Percentiles rank a stretch among this genome's conserved stretches.
These are phyloP conservation scores for Apiospora rasikravindrae DNA, from an alignment of 2,329 filamentous ascomycete species.

Conservation along the genomic window DNA sequence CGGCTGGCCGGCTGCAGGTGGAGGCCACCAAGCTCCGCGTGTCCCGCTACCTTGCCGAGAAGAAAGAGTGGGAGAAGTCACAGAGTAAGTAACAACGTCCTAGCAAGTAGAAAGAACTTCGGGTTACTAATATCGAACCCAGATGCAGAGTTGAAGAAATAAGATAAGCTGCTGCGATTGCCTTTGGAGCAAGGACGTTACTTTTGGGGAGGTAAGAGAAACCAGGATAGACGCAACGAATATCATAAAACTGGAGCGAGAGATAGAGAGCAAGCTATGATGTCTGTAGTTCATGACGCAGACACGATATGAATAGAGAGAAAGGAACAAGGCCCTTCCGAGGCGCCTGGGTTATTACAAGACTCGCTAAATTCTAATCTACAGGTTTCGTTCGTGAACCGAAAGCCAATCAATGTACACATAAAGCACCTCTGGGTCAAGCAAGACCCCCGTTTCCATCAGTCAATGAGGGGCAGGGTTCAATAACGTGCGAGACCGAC, in stretches of 20 bases:
- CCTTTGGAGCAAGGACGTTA: neutral
- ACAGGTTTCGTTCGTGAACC: slow-evolving; percentile 1
- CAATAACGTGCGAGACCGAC: neutral
- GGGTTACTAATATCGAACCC: neutral
- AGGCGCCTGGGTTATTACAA: slow-evolving; percentile 5
- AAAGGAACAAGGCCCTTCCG: neutral
- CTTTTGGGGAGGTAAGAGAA: neutral
- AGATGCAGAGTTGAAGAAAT: neutral
- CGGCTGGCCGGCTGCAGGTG: neutral
- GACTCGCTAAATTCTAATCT: slow-evolving; percentile 16
- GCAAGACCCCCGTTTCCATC: neutral
- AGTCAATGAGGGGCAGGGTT: slow-evolving; percentile 9
- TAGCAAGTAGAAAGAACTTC: neutral
- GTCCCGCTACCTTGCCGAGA: neutral
- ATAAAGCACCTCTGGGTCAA: neutral
- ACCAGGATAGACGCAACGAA: neutral
- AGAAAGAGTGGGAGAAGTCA: neutral
- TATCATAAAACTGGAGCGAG: neutral
- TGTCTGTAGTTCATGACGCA: neutral
- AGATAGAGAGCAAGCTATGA: neutral
- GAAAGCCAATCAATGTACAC: slow-evolving; percentile 11
- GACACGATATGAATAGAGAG: neutral
- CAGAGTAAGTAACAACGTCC: neutral
- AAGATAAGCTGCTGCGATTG: neutral
- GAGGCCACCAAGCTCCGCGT: neutral